A percentile compares a stretch with the other conserved stretches of the same genome.
phyloP scores from a whole-genome alignment of 2,329 filamentous ascomycete species.

The Coniella lustricola region DNA sequence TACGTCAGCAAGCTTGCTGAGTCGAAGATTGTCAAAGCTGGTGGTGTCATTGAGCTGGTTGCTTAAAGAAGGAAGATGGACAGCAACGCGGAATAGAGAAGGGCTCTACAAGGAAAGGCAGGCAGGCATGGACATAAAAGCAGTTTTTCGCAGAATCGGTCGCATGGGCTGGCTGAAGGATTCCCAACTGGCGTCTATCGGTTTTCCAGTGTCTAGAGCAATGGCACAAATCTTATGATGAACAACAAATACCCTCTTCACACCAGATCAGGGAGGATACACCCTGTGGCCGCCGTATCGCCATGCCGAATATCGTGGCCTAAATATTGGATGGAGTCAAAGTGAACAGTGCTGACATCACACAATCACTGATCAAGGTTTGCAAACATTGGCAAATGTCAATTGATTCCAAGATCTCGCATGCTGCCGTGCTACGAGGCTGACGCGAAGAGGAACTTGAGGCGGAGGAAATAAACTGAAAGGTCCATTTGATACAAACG shows the following conservation, averaged over 20 bases:
- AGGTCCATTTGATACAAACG: too few species aligned
- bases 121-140: slow-evolving; percentile 13
- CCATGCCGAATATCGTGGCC: not conserved
- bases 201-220: slow-evolving; percentile 17
- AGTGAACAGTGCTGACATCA: not conserved
- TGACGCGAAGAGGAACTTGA: too few species aligned
- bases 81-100: not conserved
- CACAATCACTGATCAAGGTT: not conserved
- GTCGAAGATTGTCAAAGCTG: slow-evolving; percentile 97
- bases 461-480: too few species aligned
- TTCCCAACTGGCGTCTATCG: slow-evolving; percentile 16
- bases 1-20: slow-evolving; percentile 96
- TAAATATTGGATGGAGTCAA: not conserved
- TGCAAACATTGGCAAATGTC: not conserved
- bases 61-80: slow-evolving; percentile 51
- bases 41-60: slow-evolving; percentile 91
- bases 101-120: slow-evolving; percentile 2
- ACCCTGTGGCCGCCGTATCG: not conserved
- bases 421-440: not conserved
- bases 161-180: slow-evolving; percentile 17
- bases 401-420: not conserved
- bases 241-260: slow-evolving; percentile 15
- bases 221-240: slow-evolving; percentile 16
- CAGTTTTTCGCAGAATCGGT: slow-evolving; percentile 12
- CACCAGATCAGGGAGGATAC: not conserved